Evolutionary conservation across 2,329 filamentous ascomycete genomes (phyloP).

Genomic region (Talaromyces piceae): DNA sequence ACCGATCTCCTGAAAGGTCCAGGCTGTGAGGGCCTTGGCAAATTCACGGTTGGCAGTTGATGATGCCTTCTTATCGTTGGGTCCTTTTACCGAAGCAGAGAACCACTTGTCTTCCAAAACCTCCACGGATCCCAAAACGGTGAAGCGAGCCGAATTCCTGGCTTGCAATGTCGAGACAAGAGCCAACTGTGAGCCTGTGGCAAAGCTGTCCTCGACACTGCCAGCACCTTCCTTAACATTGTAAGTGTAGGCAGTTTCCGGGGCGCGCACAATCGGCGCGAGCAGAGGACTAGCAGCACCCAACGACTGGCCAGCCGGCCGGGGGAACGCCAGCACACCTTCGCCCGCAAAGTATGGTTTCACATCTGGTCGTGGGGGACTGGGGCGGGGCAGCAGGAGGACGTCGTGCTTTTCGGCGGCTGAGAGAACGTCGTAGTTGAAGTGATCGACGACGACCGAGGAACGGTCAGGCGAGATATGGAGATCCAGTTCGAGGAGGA

Average conservation of each 20-base stretch:
- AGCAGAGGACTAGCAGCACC: conserved; percentile 69
- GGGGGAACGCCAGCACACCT: conserved; percentile 71
- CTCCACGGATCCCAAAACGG: conserved; percentile 77
- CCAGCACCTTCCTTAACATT: conserved; percentile 79
- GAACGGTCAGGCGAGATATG: conserved; percentile 78
- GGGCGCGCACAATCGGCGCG: conserved; percentile 72
- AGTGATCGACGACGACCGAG: conserved; percentile 85
- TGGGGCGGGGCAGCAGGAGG: conserved; percentile 65
- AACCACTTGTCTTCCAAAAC: conserved; percentile 87
- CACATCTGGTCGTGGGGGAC: conserved; percentile 57
- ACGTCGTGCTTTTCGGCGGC: conserved; percentile 82
- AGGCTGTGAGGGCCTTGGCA: conserved; percentile 75
- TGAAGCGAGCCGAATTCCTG: conserved; percentile 85
- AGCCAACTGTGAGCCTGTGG: conserved; percentile 72
- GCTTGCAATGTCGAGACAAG: conserved; percentile 84
- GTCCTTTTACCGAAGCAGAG: conserved; percentile 62
- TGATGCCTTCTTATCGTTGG: conserved; percentile 46
- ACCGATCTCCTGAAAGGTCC: conserved; percentile 92
- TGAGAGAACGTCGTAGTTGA: conserved; percentile 75
- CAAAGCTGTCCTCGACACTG: conserved; percentile 72
- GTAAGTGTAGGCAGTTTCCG: conserved; percentile 83
- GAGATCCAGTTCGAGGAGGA: conserved; percentile 85
- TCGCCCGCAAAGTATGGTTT: conserved; percentile 70
- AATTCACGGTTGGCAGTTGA: conserved; percentile 77
- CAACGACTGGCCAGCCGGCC: conserved; percentile 70